Evolutionary conservation across 2,329 filamentous ascomycete genomes (phyloP), one percentile per base, ranked within the genome.

Genomic region (Diplocarpon rosae): DNA sequence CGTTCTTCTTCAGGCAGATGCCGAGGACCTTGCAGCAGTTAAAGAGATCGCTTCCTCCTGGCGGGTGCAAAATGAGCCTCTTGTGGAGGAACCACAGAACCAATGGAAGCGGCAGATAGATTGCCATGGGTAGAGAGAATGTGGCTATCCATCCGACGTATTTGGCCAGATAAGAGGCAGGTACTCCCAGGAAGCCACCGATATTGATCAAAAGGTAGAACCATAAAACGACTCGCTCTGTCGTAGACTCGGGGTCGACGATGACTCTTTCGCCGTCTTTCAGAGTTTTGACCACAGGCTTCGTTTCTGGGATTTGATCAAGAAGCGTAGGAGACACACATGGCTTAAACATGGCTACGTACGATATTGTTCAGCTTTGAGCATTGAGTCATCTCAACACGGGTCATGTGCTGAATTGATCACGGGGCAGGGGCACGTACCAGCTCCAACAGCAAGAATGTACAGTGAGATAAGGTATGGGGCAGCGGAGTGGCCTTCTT

Each of bases 151-250:
- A 72, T 64, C 68, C 71, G 66, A 56, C 71, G 64, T 50, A 70
- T 50, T 67, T 68, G 38, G 66, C 68, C 0, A 62, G 49, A 20
- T 69, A 70, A 0, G 62, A 58, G 5, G 64, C 65, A 8, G 65
- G 61, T 13, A 68, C 48, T 42, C 70, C 75, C 37, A 70, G 59
- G 48, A 59, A 55, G 16, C 77, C 75, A 34, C 83, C 83, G 12
- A 83, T 57, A 58, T 85, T 85, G 66, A 85, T 79, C 54, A 80
- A 72, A 44, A 82, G 67, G 63, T 85, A 86, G 60, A 85, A 86
- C 62, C 49, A 54, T 3, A 61, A 43, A 37, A 59, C 54, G 3
- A 54, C 46, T 40, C 74, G 68, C 5, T 73, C 68, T 5, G 74
- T 65, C 2, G 78, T 82, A 30, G 72, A 63, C 43, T 72, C 70